A percentile compares a stretch with the other conserved stretches of the same genome.
phyloP scores from a whole-genome alignment of 768 basidiomycete genomes.

The Leccinum broughii region DNA sequence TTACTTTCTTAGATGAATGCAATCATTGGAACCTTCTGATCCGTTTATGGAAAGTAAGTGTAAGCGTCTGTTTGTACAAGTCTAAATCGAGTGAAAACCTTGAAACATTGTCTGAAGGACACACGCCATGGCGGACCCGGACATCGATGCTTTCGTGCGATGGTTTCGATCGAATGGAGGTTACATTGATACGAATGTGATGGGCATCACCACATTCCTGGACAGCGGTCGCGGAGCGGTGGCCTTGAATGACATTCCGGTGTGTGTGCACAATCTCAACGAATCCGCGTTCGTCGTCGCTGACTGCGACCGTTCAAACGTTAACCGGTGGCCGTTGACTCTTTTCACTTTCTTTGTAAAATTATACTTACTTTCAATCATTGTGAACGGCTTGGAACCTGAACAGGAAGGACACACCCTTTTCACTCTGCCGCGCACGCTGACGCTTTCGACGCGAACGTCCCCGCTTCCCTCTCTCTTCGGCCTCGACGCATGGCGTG shows the following conservation, averaged over 20 bases:
- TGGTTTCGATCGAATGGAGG: conserved; percentile 64
- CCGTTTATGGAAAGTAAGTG: neutral
- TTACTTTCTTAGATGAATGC: no score
- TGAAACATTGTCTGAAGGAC: neutral
- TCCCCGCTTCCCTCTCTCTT: conserved; percentile 63
- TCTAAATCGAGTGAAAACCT: neutral
- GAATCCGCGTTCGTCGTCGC: no score
- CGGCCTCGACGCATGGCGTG: conserved; percentile 64
- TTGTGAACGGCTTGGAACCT: neutral
- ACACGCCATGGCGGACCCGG: conserved; percentile 5
- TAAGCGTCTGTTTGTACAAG: conserved; percentile 2
- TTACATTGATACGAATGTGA: conserved; percentile 42
- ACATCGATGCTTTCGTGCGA: conserved; percentile 40
- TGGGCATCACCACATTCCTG: conserved; percentile 48
- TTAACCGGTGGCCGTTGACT: neutral
- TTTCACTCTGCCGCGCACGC: conserved; percentile 76
- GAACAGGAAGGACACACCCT: conserved; percentile 71
- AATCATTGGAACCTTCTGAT: neutral
- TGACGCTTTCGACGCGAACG: conserved; percentile 80
- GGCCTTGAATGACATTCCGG: conserved; percentile 73
- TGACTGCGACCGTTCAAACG: no score
- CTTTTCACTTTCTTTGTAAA: neutral
- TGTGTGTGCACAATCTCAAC: conserved; percentile 33
- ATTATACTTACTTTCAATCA: neutral
- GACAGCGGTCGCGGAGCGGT: conserved; percentile 73